Base-by-base conservation (phyloP, 331 rosid genomes). In the Quercus tomentella region DNA sequence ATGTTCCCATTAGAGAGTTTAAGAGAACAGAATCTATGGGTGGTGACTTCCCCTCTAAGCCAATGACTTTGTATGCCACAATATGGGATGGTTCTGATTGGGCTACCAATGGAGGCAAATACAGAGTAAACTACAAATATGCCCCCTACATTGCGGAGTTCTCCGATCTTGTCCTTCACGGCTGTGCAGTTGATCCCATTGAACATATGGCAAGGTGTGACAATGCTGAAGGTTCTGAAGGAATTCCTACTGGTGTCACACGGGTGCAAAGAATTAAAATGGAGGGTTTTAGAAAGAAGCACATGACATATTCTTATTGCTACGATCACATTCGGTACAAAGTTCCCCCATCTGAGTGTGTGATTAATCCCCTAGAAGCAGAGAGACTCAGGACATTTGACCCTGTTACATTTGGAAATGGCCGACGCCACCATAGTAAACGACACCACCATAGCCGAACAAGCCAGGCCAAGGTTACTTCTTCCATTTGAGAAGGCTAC, bases 71-170 rank as follows among this genome's bases (percentile, higher is more conserved):
- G 66, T 93, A 93, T 85, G 97, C 97, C 14, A 95, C 99, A 73
- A 93, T 95, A 82, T 95, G 99, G 99, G 99, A 95, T 88, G 99
- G 88, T 69, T 95, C 99, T 28, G 88, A 81, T 78, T 95, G 99
- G 99, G 99, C 98, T 25, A 95, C 99, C 73, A 91, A 95, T 84
- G 99, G 98, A 15, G 99, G 99, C 21, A 93, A 91, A 81, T 95
- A 93, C 86, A 86, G 85, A 76, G 97, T 93, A 35, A 95, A 91
- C 77, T 95, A 95, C 89, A 93, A 93, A 85, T 95, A 91, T 65
- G 91, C 97, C 9, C 99, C 99, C n/a, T 95, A 75, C 79, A 78
- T 90, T 21, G 90, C 97, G 0, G 80, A 89, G 58, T 95, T 93
- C 89, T 90, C 97, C 3, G 82, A 95, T 71, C 83, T 93, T 49